Base-by-base conservation (phyloP, 176 grass and related monocot species). In the barley (Hordeum vulgare) region DNA sequence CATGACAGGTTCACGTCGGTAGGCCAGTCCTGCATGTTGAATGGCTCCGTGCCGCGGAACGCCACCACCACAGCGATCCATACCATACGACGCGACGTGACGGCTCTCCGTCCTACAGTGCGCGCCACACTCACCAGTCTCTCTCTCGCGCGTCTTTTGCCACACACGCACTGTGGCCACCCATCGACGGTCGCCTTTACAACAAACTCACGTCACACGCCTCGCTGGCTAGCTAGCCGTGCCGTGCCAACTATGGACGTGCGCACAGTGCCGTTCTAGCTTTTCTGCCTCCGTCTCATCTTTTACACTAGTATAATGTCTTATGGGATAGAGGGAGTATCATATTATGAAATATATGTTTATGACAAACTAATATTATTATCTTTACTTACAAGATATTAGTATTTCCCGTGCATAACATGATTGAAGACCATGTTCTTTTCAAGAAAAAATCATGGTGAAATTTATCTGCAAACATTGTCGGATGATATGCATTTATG, bases 1-100 rank as follows among this genome's bases (percentile, higher is more conserved):
- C n/a, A n/a, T 0, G 96, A 98, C 7, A 94, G 88, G 81, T 98
- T 90, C 23, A 98, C 87, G 86, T 95, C 96, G 0, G 92, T 95
- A 9, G 86, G 86, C 96, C 96, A 98, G 89, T 98, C 96, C 9
- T 79, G 45, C 71, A 76, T 89, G 86, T 95, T 91, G 86, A 98
- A 98, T 6, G 90, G 89, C 86, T 98, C 93, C 8, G 96, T 95
- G 66, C 93, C 93, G 0, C 92, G 93, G 83, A 98, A 98, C 8
- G 84, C 84, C 26, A 98, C 25, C 29, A 98, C 61, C 6, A 66
- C 25, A 66, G 33, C 1, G 54, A 31, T 8, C 13, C 80, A 54
- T 35, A 62, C n/a, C 53, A 26, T 2, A 8, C 33, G 13, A 39
- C 7, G 54, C 33, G n/a, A 61, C 9, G 54, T 77, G 54, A 77